Base-by-base conservation (phyloP, 2,329 filamentous ascomycete species). In the Torrubiella hemipterigena region DNA sequence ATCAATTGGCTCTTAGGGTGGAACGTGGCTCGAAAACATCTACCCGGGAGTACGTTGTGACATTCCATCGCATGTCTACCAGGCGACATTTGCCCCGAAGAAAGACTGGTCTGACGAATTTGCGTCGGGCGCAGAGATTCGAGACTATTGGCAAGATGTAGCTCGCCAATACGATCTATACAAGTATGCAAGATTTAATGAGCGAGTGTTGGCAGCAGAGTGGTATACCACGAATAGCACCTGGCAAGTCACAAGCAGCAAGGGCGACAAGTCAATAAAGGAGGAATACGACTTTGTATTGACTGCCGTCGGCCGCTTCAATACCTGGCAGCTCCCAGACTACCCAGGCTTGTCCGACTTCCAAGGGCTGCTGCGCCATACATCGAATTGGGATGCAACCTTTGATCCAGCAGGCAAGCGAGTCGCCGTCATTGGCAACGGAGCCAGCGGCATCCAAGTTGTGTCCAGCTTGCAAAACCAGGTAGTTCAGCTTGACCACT, bases 41-140 rank as follows among this genome's bases (percentile, higher is more conserved):
- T 81, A 80, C 38, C 75, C 75, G 0, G 77, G 75, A 2, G 73
- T 79, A 1, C 58, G 73, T 25, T 83, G 78, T 41, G 77, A 82
- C 17, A 70, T 83, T 11, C 75, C 78, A 0, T 69, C 76, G 1
- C 74, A 81, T 47, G 74, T 77, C 14, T 84, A 84, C 42, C 77
- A 82, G 45, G 69, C 69, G 7, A 74, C 72, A 0, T 83, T 81
- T 47, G 61, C 63, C 6, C 75, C 77, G 1, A 83, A 83, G 34
- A 69, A 65, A 0, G 62, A 80, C 40, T 85, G 80, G 80, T 66
- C 65, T 0, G 73, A 81, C 42, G 64, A 75, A 36, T 84, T 81
- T 43, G 69, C 78, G 0, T 69, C 71, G 22, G 78, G 78, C 0
- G 48, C 56, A 4, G 80, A 85, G 48, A 84, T 85, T 36, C 56